These are phyloP conservation scores for Talaromyces thailandensis DNA, from an alignment of 495 filamentous ascomycete species.

Conservation along the genomic window DNA sequence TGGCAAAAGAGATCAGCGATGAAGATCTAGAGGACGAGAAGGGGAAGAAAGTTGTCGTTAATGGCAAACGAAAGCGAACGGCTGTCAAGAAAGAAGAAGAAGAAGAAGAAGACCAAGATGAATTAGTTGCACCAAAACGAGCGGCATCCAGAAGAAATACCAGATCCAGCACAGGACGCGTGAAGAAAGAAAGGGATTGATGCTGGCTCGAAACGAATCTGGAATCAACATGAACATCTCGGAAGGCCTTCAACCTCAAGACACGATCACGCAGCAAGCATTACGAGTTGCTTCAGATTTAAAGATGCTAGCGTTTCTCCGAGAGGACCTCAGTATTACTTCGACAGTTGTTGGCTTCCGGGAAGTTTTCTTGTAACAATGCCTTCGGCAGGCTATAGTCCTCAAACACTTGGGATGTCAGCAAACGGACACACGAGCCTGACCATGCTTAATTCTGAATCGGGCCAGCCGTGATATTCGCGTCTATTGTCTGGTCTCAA, in stretches of 20 bases:
- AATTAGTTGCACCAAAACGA: neutral
- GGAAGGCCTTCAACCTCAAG: neutral
- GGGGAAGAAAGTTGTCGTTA: conserved; percentile 4
- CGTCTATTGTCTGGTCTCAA: neutral
- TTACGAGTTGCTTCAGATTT: neutral
- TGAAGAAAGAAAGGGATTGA: neutral
- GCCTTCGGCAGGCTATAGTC: neutral
- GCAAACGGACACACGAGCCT: too few species aligned
- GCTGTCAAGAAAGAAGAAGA: conserved; percentile 21
- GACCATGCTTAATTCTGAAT: too few species aligned
- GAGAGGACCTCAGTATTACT: neutral
- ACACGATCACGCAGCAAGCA: neutral
- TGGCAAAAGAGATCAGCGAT: conserved; percentile 23
- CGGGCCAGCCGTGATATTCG: neutral
- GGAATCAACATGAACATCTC: neutral
- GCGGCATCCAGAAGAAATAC: conserved; percentile 4
- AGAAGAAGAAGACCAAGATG: neutral
- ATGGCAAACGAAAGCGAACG: conserved; percentile 28
- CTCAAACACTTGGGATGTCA: neutral
- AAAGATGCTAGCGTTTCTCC: neutral
- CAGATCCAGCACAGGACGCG: neutral
- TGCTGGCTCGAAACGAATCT: neutral
- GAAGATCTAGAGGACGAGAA: conserved; percentile 17
- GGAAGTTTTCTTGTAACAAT: neutral
- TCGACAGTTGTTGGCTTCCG: neutral